Conservation (phyloP, 2,329 filamentous ascomycete species). For the Cadophora sp. region DNA sequence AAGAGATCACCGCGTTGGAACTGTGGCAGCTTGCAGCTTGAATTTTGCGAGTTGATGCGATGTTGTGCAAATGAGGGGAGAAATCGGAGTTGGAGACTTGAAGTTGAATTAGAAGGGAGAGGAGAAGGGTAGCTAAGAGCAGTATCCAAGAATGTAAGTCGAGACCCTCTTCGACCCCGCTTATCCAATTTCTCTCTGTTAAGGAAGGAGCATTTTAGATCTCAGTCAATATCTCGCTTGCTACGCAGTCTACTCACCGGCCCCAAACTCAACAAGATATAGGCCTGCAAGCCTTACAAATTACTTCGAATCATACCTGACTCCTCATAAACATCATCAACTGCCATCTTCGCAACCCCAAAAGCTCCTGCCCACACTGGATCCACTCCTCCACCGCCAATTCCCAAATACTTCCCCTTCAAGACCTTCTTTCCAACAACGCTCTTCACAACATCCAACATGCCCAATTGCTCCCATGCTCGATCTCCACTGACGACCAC, state of each 20-base stretch:
- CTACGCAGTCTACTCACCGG: not conserved
- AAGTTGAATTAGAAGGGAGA: no score
- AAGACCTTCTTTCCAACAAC: not conserved
- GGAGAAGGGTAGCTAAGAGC: no score
- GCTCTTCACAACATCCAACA: not conserved
- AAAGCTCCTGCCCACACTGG: not conserved
- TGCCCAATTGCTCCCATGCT: not conserved
- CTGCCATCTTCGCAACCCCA: constrained; percentile 3
- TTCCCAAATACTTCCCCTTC: not conserved
- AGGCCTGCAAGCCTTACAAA: not conserved
- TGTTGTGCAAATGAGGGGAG: no score
- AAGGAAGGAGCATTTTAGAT: not conserved
- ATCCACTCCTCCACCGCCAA: not conserved
- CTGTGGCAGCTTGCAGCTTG: no score
- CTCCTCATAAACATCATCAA: not conserved
- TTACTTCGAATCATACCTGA: not conserved
- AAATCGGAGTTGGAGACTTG: no score
- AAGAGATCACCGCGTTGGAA: no score
- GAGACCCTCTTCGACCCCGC: no score
- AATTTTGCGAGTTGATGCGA: no score
- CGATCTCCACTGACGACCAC: constrained; percentile 3
- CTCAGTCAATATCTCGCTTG: not conserved
- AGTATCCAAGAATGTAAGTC: no score
- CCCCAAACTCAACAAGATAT: not conserved
- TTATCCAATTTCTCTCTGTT: no score